phyloP scores from a whole-genome alignment of 805 yeast species.

The Metschnikowia borealis region DNA sequence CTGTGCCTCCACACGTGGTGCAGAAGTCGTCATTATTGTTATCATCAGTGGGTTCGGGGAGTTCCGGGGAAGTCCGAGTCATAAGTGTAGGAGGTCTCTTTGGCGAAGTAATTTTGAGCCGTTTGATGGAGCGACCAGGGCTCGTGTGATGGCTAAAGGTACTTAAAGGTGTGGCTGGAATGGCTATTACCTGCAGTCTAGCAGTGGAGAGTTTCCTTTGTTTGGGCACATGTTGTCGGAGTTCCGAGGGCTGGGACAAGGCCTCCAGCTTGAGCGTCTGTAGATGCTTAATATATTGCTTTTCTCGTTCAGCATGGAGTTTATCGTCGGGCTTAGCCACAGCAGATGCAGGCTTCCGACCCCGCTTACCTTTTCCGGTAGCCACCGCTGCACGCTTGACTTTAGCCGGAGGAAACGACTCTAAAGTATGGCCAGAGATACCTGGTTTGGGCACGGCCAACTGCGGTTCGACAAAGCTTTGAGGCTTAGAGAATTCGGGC shows the following conservation, averaged over 20 bases:
- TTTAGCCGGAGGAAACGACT: constrained; percentile 60
- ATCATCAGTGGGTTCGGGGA: constrained; percentile 14
- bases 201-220: constrained; percentile 20
- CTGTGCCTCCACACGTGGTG: constrained; percentile 84
- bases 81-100: constrained; percentile 25
- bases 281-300: constrained; percentile 12
- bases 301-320: constrained; percentile 13
- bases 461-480: constrained; percentile 53
- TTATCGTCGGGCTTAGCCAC: constrained; percentile 17
- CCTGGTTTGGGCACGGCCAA: constrained; percentile 51
- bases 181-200: constrained; percentile 2
- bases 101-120: constrained; percentile 32
- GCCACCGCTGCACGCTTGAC: constrained; percentile 48
- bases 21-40: constrained; percentile 80
- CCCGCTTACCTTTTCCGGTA: constrained; percentile 45
- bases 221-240: constrained; percentile 13
- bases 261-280: constrained; percentile 14
- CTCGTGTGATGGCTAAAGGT: not conserved
- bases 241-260: constrained; percentile 12
- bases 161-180: constrained; percentile 4
- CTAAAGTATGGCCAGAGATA: constrained; percentile 72
- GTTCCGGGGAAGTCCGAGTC: constrained; percentile 9
- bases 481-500: no score
- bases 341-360: constrained; percentile 13
- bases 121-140: constrained; percentile 9